Evolutionary conservation across 345 rosid genomes (phyloP).

Genomic region (Euphorbia pulcherrima): DNA sequence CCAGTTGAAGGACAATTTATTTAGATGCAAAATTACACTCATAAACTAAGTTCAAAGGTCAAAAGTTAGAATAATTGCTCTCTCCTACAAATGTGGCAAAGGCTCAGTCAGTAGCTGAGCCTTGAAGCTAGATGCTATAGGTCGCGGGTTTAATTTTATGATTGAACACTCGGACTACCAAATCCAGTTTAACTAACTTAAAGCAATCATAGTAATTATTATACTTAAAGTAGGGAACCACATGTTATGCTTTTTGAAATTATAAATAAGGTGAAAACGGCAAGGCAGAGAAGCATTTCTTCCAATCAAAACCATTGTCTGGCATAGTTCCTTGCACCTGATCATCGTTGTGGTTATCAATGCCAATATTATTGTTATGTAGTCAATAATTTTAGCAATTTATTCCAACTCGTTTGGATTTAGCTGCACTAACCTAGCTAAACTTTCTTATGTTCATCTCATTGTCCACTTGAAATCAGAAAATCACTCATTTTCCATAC

Average conservation of each 20-base stretch:
- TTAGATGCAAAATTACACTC: too few species aligned
- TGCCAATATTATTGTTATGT: neutral
- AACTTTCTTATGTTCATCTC: neutral
- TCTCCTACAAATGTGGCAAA: conserved; percentile 3
- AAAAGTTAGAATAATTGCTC: neutral
- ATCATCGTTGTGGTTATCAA: conserved; percentile 15
- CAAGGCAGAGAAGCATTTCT: conserved; percentile 15
- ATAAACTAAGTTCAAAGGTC: too few species aligned
- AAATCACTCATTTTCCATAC: neutral
- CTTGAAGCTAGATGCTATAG: too few species aligned
- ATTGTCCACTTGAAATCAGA: neutral
- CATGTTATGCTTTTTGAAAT: conserved; percentile 6
- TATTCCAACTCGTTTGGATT: neutral
- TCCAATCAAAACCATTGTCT: conserved; percentile 9
- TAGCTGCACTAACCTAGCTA: conserved; percentile 5
- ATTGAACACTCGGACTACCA: neutral
- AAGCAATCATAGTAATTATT: conserved; percentile 2
- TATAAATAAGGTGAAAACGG: conserved; percentile 2
- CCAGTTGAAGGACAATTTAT: too few species aligned
- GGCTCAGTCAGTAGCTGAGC: too few species aligned
- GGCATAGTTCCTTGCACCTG: conserved; percentile 9
- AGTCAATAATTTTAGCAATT: conserved; percentile 2
- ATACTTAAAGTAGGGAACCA: conserved; percentile 9
- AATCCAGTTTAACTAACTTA: conserved; percentile 3
- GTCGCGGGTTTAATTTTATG: too few species aligned